Evolutionary conservation across 2,329 filamentous ascomycete genomes (phyloP).

Genomic region (Aspergillus versicolor): DNA sequence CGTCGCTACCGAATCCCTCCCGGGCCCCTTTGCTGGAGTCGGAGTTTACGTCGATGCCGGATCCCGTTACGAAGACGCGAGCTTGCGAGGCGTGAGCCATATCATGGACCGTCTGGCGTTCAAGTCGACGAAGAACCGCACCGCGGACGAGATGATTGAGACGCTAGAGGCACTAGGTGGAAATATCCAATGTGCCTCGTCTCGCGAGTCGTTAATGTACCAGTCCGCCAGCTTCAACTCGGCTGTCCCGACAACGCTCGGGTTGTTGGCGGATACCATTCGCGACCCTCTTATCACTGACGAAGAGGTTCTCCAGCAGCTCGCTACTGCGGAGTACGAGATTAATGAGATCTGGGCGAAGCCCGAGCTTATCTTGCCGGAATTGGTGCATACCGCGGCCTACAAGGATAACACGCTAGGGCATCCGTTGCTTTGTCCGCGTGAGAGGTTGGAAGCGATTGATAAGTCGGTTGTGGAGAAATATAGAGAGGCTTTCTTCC

Average conservation of each 20-base stretch:
- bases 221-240: constrained; percentile 97
- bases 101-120: constrained; percentile 95
- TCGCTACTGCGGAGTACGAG: constrained; percentile 91
- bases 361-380: constrained; percentile 91
- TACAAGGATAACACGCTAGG: constrained; percentile 96
- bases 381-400: constrained; percentile 91
- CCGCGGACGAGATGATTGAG: constrained; percentile 83
- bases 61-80: constrained; percentile 86
- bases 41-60: constrained; percentile 95
- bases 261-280: constrained; percentile 88
- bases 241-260: constrained; percentile 78
- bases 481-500: constrained; percentile 82
- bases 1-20: constrained; percentile 90
- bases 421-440: constrained; percentile 87
- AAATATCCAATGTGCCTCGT: constrained; percentile 95
- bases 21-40: constrained; percentile 90
- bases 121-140: constrained; percentile 73
- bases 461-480: constrained; percentile 69
- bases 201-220: constrained; percentile 96
- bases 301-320: constrained; percentile 79
- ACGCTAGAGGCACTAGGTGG: constrained; percentile 84
- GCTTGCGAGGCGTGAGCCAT: constrained; percentile 85
- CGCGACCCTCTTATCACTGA: constrained; percentile 81
- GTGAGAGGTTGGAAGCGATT: constrained; percentile 76
- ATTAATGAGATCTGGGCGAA: constrained; percentile 97